These are phyloP conservation scores for Pleurotus platypus DNA, from an alignment of 768 basidiomycete species.

Conservation along the genomic window DNA sequence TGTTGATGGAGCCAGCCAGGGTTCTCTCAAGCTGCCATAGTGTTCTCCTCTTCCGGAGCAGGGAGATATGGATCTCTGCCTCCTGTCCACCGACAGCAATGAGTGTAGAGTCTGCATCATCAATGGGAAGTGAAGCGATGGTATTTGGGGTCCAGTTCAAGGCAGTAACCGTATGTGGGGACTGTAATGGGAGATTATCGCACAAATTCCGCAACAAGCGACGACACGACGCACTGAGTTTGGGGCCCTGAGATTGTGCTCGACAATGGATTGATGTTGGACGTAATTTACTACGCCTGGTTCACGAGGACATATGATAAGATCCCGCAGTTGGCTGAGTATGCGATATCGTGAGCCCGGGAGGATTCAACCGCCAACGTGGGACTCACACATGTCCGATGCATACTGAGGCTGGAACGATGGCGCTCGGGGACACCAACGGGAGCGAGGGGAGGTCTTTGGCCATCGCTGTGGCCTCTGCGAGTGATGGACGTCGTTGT, in stretches of 20 bases:
- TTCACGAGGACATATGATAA: conserved; percentile 70
- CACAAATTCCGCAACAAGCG: conserved; percentile 11
- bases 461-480: background rate
- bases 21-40: conserved; percentile 54
- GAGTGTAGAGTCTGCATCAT: conserved; percentile 42
- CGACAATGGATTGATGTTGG: conserved; percentile 47
- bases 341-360: background rate
- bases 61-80: conserved; percentile 60
- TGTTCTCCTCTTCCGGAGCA: conserved; percentile 21
- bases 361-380: background rate
- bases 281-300: conserved; percentile 65
- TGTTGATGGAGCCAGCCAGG: conserved; percentile 75
- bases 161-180: conserved; percentile 40
- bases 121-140: conserved; percentile 44
- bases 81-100: conserved; percentile 65
- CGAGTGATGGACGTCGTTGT: no score
- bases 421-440: background rate
- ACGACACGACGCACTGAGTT: conserved; percentile 35
- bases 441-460: background rate
- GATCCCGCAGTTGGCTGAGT: conserved; percentile 71
- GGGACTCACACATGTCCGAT: background rate
- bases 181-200: conserved; percentile 16
- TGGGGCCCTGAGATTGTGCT: conserved; percentile 52
- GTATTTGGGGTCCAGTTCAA: conserved; percentile 54
- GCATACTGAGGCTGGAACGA: background rate